phyloP scores from a whole-genome alignment of 306 rosid species.

The Quercus gilva region DNA sequence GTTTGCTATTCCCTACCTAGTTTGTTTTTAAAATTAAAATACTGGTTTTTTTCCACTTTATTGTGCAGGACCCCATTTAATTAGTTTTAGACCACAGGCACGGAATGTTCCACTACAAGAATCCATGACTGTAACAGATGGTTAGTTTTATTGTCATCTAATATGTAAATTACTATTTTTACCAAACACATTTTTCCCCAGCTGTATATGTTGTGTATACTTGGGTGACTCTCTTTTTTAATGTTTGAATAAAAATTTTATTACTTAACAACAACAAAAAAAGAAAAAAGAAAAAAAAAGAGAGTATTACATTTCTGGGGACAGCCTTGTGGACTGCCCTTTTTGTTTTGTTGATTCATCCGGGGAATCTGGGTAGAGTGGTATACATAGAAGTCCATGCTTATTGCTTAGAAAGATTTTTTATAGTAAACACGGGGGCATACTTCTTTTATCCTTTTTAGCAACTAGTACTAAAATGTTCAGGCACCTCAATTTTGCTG shows the following conservation, averaged over 20 bases:
- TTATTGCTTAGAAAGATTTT: not conserved
- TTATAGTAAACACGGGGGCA: not conserved
- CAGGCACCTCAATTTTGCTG: not conserved
- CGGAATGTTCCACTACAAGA: slow-evolving; percentile 87
- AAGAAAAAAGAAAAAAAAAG: not conserved
- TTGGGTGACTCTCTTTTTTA: no score
- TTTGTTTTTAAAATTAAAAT: not conserved
- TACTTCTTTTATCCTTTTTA: not conserved
- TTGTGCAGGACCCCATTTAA: slow-evolving; percentile 85
- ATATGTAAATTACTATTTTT: no score
- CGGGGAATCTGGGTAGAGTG: not conserved
- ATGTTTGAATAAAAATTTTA: no score
- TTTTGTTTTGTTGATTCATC: not conserved
- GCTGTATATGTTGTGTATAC: no score
- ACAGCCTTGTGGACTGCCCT: slow-evolving; percentile 1
- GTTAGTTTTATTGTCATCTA: slow-evolving; percentile 41
- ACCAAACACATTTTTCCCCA: no score
- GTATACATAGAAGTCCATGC: not conserved
- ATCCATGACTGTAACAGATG: slow-evolving; percentile 96
- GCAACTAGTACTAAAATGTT: not conserved
- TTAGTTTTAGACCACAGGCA: slow-evolving; percentile 91
- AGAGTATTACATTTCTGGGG: not conserved
- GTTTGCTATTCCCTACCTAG: slow-evolving; percentile 6
- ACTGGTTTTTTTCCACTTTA: slow-evolving; percentile 6
- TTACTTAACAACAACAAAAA: no score